Conservation (phyloP, 441 rosid species). For the Gossypium davidsonii region DNA sequence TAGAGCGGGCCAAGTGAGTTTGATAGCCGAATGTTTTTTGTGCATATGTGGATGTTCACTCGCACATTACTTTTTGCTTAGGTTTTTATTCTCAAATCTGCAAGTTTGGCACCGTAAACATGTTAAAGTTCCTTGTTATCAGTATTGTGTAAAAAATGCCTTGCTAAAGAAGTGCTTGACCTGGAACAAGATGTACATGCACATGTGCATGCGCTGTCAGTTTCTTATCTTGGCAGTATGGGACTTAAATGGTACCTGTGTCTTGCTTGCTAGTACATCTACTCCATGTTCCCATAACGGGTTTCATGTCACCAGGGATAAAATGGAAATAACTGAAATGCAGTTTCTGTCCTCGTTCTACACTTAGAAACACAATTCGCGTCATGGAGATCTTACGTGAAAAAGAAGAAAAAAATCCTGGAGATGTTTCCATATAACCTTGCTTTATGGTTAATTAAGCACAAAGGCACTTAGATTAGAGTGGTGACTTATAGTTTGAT, state of each 20-base stretch:
- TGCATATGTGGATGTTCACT: background rate
- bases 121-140: background rate
- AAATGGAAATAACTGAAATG: background rate
- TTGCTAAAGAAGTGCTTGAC: background rate
- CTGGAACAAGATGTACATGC: no score
- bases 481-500: background rate
- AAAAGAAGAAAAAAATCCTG: background rate
- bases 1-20: constrained; percentile 91
- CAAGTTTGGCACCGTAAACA: background rate
- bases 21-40: background rate
- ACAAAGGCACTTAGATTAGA: background rate
- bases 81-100: constrained; percentile 1
- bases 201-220: background rate
- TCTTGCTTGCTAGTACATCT: background rate
- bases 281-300: background rate
- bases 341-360: background rate
- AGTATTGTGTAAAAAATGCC: background rate
- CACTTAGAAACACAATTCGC: background rate
- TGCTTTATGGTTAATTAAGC: background rate
- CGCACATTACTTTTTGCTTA: background rate
- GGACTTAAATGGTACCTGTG: background rate
- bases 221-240: background rate
- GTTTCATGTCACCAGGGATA: background rate
- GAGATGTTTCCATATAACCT: background rate
- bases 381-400: background rate